phyloP scores from a whole-genome alignment of 139 green algal genomes.

The Ettlia oleoabundans region DNA sequence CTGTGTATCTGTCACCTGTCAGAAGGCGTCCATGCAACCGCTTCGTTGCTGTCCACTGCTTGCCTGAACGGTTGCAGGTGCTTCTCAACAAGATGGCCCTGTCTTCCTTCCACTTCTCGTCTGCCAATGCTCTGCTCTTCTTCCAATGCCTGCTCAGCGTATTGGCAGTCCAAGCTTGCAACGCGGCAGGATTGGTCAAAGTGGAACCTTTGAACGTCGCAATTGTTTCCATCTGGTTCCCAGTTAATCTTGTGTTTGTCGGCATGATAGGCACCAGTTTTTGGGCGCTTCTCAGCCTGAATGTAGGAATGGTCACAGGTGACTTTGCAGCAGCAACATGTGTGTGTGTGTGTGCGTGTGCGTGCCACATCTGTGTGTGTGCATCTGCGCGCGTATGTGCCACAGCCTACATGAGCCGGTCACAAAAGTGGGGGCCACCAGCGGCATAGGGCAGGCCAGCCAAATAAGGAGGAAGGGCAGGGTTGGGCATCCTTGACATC shows the following conservation, averaged over 20 bases:
- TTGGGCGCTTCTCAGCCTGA: slow-evolving; percentile 75
- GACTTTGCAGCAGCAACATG: no score
- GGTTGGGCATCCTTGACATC: no score
- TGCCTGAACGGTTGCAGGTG: slow-evolving; percentile 34
- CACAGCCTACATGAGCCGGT: no score
- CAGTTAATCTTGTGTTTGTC: slow-evolving; percentile 96
- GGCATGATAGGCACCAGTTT: slow-evolving; percentile 88
- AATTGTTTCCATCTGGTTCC: slow-evolving; percentile 72
- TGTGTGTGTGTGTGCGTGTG: neutral
- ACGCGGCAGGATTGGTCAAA: slow-evolving; percentile 62
- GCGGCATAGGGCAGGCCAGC: no score
- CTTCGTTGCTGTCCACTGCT: neutral
- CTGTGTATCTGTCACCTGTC: no score
- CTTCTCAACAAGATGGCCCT: slow-evolving; percentile 90
- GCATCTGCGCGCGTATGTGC: no score
- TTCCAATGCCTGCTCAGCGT: slow-evolving; percentile 84
- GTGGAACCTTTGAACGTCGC: slow-evolving; percentile 73
- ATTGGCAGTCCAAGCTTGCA: slow-evolving; percentile 66
- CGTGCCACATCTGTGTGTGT: no score
- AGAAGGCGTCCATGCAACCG: no score
- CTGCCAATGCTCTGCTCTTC: slow-evolving; percentile 77
- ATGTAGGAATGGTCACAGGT: slow-evolving; percentile 74
- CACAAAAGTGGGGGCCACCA: no score
- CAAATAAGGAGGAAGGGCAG: no score
- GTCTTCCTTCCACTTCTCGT: slow-evolving; percentile 79